phyloP scores from a whole-genome alignment of 306 rosid species.

The Urtica urens region DNA sequence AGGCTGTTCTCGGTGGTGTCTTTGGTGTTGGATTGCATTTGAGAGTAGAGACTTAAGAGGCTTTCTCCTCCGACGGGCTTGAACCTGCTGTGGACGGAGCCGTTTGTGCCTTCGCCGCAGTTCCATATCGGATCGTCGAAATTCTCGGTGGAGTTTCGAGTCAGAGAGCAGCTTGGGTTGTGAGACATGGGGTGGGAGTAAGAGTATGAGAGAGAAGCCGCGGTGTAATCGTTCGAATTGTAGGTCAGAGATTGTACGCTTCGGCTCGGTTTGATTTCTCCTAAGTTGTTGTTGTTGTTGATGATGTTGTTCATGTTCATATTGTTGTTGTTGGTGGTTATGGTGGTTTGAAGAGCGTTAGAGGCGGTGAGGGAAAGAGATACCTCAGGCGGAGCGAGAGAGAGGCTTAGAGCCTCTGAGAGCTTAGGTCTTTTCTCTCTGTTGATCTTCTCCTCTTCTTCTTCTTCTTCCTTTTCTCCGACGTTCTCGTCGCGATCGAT shows the following conservation, averaged over 20 bases:
- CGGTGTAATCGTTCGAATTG: slow-evolving; percentile 61
- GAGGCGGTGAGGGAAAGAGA: slow-evolving; percentile 86
- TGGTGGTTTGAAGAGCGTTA: slow-evolving; percentile 56
- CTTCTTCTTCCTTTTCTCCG: slow-evolving; percentile 44
- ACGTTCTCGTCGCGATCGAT: slow-evolving; percentile 42
- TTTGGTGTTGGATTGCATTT: slow-evolving; percentile 51
- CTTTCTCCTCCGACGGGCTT: slow-evolving; percentile 98
- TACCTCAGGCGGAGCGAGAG: slow-evolving; percentile 84
- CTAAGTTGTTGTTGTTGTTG: slow-evolving; percentile 9
- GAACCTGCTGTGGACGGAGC: slow-evolving; percentile 95
- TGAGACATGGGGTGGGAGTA: slow-evolving; percentile 72
- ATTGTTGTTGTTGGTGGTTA: slow-evolving; percentile 17
- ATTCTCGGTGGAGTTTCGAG: slow-evolving; percentile 79
- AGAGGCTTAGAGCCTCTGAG: slow-evolving; percentile 62
- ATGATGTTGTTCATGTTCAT: too few species aligned
- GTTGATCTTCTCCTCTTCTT: slow-evolving; percentile 45
- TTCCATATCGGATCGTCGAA: slow-evolving; percentile 89
- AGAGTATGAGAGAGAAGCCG: slow-evolving; percentile 80
- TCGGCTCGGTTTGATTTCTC: slow-evolving; percentile 30
- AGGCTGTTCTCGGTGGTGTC: slow-evolving; percentile 38
- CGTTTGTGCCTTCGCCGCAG: slow-evolving; percentile 97
- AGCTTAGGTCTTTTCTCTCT: slow-evolving; percentile 77
- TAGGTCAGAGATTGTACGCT: slow-evolving; percentile 45
- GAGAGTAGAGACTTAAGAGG: slow-evolving; percentile 49
- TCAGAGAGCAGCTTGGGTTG: slow-evolving; percentile 87